Evolutionary conservation across 306 rosid genomes (phyloP).

Genomic region (Urtica urens): DNA sequence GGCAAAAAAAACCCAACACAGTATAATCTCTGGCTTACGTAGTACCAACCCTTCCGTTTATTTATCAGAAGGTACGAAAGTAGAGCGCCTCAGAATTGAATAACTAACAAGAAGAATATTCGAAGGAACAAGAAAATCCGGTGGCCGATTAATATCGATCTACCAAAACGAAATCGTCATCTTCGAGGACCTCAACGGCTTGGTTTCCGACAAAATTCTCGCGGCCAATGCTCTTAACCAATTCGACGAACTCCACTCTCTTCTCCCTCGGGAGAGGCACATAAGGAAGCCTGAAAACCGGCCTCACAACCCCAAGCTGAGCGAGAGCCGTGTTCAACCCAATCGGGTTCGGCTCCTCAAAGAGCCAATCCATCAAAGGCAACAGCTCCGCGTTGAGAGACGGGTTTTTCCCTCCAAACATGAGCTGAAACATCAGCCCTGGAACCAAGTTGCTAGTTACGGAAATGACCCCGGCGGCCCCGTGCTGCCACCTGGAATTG

Average conservation of each 20-base stretch:
- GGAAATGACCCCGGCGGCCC: slow-evolving; percentile 89
- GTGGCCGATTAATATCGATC: slow-evolving; percentile 42
- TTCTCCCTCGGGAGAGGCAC: slow-evolving; percentile 72
- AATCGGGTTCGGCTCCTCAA: slow-evolving; percentile 81
- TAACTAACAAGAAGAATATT: background rate
- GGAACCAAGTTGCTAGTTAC: slow-evolving; percentile 86
- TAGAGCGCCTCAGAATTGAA: no score
- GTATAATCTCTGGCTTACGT: background rate
- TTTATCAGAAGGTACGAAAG: background rate
- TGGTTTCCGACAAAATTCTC: slow-evolving; percentile 72
- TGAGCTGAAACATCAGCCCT: slow-evolving; percentile 63
- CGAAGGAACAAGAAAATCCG: background rate
- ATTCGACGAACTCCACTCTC: slow-evolving; percentile 55
- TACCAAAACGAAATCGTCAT: slow-evolving; percentile 48
- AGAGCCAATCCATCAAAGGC: slow-evolving; percentile 80
- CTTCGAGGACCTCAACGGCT: slow-evolving; percentile 61
- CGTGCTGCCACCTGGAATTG: slow-evolving; percentile 83
- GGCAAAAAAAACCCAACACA: background rate
- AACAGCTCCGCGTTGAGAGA: slow-evolving; percentile 48
- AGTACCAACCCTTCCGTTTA: background rate
- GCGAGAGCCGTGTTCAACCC: slow-evolving; percentile 90
- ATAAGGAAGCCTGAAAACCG: slow-evolving; percentile 87
- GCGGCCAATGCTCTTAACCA: slow-evolving; percentile 70
- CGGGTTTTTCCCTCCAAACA: slow-evolving; percentile 59
- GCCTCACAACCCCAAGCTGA: slow-evolving; percentile 88